Evolutionary conservation across 768 basidiomycete genomes (phyloP), one percentile per base, ranked within the genome.

Genomic region (Pulveroboletus sp.): DNA sequence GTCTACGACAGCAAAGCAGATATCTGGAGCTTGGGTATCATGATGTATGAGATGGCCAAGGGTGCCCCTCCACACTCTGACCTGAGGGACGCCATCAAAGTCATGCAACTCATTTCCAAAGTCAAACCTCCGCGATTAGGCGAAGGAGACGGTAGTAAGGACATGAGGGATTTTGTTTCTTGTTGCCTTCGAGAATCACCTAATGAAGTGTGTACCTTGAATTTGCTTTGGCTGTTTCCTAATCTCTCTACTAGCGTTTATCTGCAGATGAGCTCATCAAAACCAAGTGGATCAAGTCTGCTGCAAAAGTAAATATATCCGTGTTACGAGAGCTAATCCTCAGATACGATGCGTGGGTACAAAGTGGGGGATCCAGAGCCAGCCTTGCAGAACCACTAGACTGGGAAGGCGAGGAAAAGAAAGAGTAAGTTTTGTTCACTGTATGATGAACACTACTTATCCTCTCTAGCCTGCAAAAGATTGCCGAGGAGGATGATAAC

Each of bases 1-100:
- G 77, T 84, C 36, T 98, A 99, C 68, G 95, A 99, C 62, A 88
- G 90, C 44, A 98, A 97, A 66, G 97, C 95, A 3, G 97, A 99
- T 62, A 92, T 99, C 36, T 98, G 97, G 97, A 94, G 91, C 61
- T 71, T 99, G 49, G 97, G 97, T 6, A 94, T 99, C 63, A 87
- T 94, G 70, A 77, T 95, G 17, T 94, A 91, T 60, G 97, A 99
- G 67, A 95, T 97, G 85, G 83, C 87, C 58, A 94, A 91, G 63
- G 97, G 97, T n/a, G 84, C 84, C 50, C 97, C 94, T 14, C 97
- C 97, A 4, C 87, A 97, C 69, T 81, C 90, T 13, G 86, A 94
- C 62, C 72, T 94, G 61, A 72, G 80, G 45, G 90, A 91, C 59
- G 85, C 85, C 41, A 80, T 88, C 66, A 82, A 79, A 51, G 93